Conservation (phyloP, 768 basidiomycete species). For the Clathrus columnatus region DNA sequence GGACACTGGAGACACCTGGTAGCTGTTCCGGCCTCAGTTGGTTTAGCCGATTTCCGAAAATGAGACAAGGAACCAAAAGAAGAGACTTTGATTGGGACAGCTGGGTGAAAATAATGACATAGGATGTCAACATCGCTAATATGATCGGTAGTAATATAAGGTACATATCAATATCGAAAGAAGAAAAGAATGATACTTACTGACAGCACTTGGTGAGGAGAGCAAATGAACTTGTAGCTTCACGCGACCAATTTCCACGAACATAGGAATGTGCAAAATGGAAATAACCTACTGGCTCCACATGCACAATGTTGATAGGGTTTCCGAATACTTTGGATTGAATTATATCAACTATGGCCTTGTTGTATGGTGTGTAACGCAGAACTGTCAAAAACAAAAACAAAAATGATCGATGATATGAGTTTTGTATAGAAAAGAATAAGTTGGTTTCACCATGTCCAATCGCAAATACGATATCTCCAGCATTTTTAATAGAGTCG, state of each 20-base stretch:
- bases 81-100: constrained; percentile 57
- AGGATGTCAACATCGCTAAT: constrained; percentile 77
- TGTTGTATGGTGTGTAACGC: constrained; percentile 79
- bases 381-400: constrained; percentile 43
- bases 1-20: constrained; percentile 73
- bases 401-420: not conserved
- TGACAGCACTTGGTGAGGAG: constrained; percentile 90
- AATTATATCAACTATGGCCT: constrained; percentile 59
- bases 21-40: constrained; percentile 54
- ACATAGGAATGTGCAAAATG: constrained; percentile 91
- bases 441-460: constrained; percentile 75
- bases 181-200: constrained; percentile 33
- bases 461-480: constrained; percentile 67
- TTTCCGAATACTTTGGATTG: constrained; percentile 64
- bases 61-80: constrained; percentile 84
- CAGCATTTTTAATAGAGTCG: constrained; percentile 55
- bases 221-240: constrained; percentile 64
- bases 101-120: constrained; percentile 67
- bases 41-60: constrained; percentile 68
- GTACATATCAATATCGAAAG: not conserved
- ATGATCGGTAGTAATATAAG: not conserved
- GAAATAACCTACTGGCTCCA: constrained; percentile 80
- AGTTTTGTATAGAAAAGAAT: too few relatives aligned
- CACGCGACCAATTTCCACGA: constrained; percentile 70
- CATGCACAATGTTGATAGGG: constrained; percentile 73